Evolutionary conservation across 2,329 filamentous ascomycete genomes (phyloP).

Genomic region (Bipolaris zeicola): DNA sequence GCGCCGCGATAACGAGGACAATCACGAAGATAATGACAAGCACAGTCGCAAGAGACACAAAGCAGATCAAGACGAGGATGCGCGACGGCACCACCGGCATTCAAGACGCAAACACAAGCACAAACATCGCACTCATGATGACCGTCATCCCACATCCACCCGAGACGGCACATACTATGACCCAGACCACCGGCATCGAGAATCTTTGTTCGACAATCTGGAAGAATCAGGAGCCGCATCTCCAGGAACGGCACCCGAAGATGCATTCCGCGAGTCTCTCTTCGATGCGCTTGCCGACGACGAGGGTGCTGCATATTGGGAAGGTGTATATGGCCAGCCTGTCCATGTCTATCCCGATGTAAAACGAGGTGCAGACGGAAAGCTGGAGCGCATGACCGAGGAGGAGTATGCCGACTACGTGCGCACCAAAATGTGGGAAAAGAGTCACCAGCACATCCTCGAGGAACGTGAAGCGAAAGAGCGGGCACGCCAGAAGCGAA

Average conservation of each 20-base stretch:
- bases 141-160: constrained; percentile 33
- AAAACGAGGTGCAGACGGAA: constrained; percentile 58
- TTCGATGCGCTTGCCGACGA: constrained; percentile 98
- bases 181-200: constrained; percentile 37
- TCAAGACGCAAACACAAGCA: constrained; percentile 28
- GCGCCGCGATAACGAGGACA: constrained; percentile 20
- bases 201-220: constrained; percentile 40
- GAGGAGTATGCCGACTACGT: constrained; percentile 91
- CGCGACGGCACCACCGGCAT: constrained; percentile 12
- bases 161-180: constrained; percentile 41
- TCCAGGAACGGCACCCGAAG: constrained; percentile 60
- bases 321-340: constrained; percentile 93
- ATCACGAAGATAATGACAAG: constrained; percentile 9
- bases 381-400: constrained; percentile 84
- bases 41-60: constrained; percentile 21
- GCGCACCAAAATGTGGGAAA: constrained; percentile 91
- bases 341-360: constrained; percentile 77
- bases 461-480: constrained; percentile 73
- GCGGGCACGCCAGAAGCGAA: constrained; percentile 54
- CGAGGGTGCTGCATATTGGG: constrained; percentile 94
- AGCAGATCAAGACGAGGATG: constrained; percentile 17
- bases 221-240: constrained; percentile 41
- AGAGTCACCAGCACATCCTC: constrained; percentile 80
- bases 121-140: constrained; percentile 19
- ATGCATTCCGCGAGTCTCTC: constrained; percentile 87